Evolutionary conservation across 352 stramenopile genomes (phyloP), one percentile per base, ranked within the genome.

Genomic region (Aphanomyces euteiches): DNA sequence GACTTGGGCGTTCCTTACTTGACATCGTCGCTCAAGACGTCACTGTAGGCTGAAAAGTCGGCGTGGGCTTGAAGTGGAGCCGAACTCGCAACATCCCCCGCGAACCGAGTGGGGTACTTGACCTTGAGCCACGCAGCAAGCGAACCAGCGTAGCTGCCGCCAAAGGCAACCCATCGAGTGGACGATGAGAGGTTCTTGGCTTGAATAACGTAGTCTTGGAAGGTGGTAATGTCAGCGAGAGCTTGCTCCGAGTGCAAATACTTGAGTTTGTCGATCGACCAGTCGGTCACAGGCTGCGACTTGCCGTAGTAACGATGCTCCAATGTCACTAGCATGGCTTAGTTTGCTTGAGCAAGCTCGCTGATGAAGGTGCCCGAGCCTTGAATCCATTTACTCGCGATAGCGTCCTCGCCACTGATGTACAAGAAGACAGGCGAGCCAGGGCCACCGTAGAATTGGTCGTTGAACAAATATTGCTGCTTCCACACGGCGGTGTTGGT

Each of bases 241-340:
- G 87, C 89, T 59, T 97, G 84, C 65, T 93, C 76, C n/a, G 94
- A 84, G 12, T 77, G 90, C 43, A 95, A 76, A 45, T 83, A 90
- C 6, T 76, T 73, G 72, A 92, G 88, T 71, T 93, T 93, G 3
- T 75, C 67, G 0, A 81, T 92, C 50, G 81, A 86, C 37, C 93
- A 70, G 72, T 90, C 82, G 34, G 73, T 74, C 21, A 85, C 88
- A 36, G 89, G 88, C n/a, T 93, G 73, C 63, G 81, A 92, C 71
- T 92, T 83, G 38, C 89, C 89, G 58, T 96, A 96, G 58, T 92
- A 96, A 15, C 89, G 82, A 70, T 96, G 88, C 70, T 96, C 88
- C 13, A 96, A 75, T 48, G 88, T 80, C 64, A 96, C 61, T 59
- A 95, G 82, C 74, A 90, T 69, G 36, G 67, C 37, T 8, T 45